These are phyloP conservation scores for Cicer arietinum DNA, from an alignment of 306 rosid genomes.

Conservation along the genomic window DNA sequence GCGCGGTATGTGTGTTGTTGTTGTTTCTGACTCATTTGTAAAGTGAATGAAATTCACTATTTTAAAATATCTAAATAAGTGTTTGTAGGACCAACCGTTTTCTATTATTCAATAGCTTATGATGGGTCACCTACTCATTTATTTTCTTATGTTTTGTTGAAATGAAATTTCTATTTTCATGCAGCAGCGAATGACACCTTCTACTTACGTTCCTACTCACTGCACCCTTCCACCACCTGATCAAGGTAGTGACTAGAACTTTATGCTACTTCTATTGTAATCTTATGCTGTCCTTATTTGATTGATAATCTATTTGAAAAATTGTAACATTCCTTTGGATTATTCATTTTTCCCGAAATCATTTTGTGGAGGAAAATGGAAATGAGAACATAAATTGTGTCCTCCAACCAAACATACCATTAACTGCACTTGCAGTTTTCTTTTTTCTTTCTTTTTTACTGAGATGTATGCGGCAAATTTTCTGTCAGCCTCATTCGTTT, in stretches of 20 bases:
- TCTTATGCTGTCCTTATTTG: conserved; percentile 26
- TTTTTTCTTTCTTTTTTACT: neutral
- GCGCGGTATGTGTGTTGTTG: neutral
- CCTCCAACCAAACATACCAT: neutral
- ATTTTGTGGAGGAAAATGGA: neutral
- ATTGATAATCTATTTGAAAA: conserved; percentile 40
- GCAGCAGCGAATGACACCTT: conserved; percentile 80
- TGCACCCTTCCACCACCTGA: conserved; percentile 83
- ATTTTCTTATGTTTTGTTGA: conserved; percentile 27
- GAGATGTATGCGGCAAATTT: conserved; percentile 21
- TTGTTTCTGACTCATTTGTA: neutral
- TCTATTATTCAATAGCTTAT: neutral
- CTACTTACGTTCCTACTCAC: conserved; percentile 89
- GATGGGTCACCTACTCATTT: conserved; percentile 15
- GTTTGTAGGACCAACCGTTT: neutral
- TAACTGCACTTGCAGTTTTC: neutral
- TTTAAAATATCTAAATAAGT: neutral
- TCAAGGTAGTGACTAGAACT: conserved; percentile 65
- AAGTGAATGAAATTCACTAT: conserved; percentile 28
- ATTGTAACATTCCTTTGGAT: conserved; percentile 13
- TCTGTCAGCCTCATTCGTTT: conserved; percentile 21
- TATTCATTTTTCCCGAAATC: neutral
- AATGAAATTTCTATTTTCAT: conserved; percentile 31
- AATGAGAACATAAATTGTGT: neutral
- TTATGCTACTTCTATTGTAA: conserved; percentile 24